These are phyloP conservation scores for Glycyrrhiza uralensis DNA, from an alignment of 306 rosid species.

Conservation along the genomic window DNA sequence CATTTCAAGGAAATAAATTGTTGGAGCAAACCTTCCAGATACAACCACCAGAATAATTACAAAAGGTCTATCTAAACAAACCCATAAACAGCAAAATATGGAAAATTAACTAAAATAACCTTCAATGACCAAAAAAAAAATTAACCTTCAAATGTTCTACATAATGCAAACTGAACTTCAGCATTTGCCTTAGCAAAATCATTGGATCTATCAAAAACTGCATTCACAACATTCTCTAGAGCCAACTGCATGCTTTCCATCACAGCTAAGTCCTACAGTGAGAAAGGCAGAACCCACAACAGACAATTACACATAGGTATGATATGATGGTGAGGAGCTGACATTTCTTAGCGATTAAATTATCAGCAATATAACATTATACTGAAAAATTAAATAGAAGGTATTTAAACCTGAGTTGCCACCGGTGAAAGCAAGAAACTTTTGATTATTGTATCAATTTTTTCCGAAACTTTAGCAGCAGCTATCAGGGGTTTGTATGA, in stretches of 20 bases:
- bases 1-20: conserved; percentile 80
- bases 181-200: conserved; percentile 48
- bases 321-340: conserved; percentile 25
- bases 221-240: conserved; percentile 69
- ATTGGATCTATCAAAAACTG: conserved; percentile 73
- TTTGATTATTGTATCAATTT: conserved; percentile 60
- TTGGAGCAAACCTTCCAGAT: conserved; percentile 74
- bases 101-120: conserved; percentile 48
- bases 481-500: conserved; percentile 80
- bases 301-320: conserved; percentile 11
- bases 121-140: no score
- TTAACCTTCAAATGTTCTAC: conserved; percentile 78
- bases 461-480: conserved; percentile 69
- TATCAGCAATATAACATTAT: background rate
- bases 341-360: conserved; percentile 28
- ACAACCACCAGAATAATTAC: conserved; percentile 23
- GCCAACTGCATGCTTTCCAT: conserved; percentile 91
- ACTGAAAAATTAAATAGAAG: conserved; percentile 7
- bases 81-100: conserved; percentile 9
- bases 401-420: conserved; percentile 62
- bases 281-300: conserved; percentile 18
- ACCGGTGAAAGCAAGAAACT: conserved; percentile 53
- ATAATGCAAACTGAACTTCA: conserved; percentile 68
- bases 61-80: conserved; percentile 14
- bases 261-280: conserved; percentile 68